Conservation (phyloP, 2,329 filamentous ascomycete genomes). For the Chrysosphaeria jannelii region DNA sequence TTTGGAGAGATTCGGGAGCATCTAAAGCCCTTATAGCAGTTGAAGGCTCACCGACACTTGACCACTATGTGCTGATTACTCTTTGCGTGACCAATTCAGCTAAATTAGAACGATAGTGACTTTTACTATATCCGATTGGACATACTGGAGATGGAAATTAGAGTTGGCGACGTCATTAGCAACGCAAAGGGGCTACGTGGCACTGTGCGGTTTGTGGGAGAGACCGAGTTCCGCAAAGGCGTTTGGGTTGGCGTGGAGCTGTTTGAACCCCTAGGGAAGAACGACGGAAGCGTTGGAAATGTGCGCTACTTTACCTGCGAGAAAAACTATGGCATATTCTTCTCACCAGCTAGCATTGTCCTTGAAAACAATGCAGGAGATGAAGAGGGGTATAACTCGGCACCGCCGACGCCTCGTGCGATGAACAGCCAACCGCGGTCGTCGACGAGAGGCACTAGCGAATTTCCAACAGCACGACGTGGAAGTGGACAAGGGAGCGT, state of each 20-base stretch:
- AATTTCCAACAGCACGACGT: too few relatives aligned
- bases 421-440: too few relatives aligned
- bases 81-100: too few relatives aligned
- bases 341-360: conserved; percentile 39
- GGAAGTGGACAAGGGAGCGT: too few relatives aligned
- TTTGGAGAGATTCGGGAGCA: too few relatives aligned
- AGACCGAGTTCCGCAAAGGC: conserved; percentile 49
- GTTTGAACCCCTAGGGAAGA: conserved; percentile 58
- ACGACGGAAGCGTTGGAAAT: conserved; percentile 73
- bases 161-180: conserved; percentile 43
- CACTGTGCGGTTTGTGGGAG: conserved; percentile 53
- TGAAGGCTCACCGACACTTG: too few relatives aligned
- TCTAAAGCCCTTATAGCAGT: too few relatives aligned
- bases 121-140: too few relatives aligned
- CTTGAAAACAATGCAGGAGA: conserved; percentile 14
- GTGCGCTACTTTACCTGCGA: conserved; percentile 68
- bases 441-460: too few relatives aligned
- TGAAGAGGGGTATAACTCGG: conserved; percentile 3
- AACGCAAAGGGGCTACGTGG: conserved; percentile 51
- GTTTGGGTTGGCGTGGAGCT: conserved; percentile 81
- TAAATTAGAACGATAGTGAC: too few relatives aligned
- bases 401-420: conserved; percentile 6
- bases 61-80: too few relatives aligned
- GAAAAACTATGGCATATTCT: conserved; percentile 56
- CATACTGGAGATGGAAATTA: conserved; percentile 22